Percentiles rank a stretch among this genome's conserved stretches.
Conservation (phyloP, 352 stramenopile species). For the Pythium chondricola region DNA sequence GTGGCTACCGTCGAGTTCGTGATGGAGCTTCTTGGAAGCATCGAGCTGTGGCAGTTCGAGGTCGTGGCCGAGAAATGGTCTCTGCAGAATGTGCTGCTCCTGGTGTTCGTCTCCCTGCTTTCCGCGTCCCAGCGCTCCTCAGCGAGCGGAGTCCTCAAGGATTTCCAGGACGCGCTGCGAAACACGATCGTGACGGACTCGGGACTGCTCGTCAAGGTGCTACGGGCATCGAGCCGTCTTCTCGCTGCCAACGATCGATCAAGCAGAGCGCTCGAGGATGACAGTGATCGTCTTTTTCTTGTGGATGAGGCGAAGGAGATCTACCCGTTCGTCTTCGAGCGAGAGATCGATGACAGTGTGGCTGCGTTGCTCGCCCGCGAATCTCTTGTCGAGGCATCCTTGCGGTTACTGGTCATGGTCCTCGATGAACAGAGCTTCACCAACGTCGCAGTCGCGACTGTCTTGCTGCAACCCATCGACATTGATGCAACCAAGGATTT, state of each 20-base stretch:
- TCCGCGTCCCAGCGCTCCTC: slow-evolving; percentile 31
- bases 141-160: slow-evolving; percentile 31
- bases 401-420: slow-evolving; percentile 41
- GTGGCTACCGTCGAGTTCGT: slow-evolving; percentile 46
- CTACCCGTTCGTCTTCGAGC: slow-evolving; percentile 32
- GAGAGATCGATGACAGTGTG: slow-evolving; percentile 19
- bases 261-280: slow-evolving; percentile 19
- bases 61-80: slow-evolving; percentile 30
- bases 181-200: slow-evolving; percentile 42
- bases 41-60: slow-evolving; percentile 64
- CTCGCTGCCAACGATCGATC: slow-evolving; percentile 2
- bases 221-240: slow-evolving; percentile 18
- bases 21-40: slow-evolving; percentile 46
- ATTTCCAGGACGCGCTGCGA: slow-evolving; percentile 41
- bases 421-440: slow-evolving; percentile 7
- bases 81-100: slow-evolving; percentile 45
- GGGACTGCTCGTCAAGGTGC: slow-evolving; percentile 53
- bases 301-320: slow-evolving; percentile 9
- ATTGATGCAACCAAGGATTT: slow-evolving; percentile 32
- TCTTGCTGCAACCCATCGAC: slow-evolving; percentile 47
- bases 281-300: slow-evolving; percentile 3
- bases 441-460: neutral
- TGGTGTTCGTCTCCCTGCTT: slow-evolving; percentile 40
- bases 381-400: slow-evolving; percentile 33
- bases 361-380: slow-evolving; percentile 21